Percentiles rank a stretch among this genome's conserved stretches.
phyloP scores from a whole-genome alignment of 192 early-diverging fungal species.

The Umbelopsis isabellina region DNA sequence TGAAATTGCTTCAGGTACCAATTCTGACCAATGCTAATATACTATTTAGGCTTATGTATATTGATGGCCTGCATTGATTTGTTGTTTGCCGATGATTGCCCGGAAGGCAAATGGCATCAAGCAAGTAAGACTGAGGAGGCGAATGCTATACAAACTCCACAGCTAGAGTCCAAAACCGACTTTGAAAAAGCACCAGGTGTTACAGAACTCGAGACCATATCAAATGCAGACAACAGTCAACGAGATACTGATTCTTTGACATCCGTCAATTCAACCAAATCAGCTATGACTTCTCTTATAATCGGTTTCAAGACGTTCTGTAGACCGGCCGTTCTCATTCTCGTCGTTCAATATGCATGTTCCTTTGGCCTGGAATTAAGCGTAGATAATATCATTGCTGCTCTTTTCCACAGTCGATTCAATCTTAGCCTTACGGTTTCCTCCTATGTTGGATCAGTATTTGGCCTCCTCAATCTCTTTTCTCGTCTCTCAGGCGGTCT shows the following conservation, averaged over 20 bases:
- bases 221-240: neutral
- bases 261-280: neutral
- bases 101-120: slow-evolving; percentile 39
- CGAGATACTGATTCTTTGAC: neutral
- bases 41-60: slow-evolving; percentile 32
- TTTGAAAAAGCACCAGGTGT: neutral
- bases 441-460: slow-evolving; percentile 55
- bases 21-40: neutral
- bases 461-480: slow-evolving; percentile 71
- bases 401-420: slow-evolving; percentile 52
- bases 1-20: neutral
- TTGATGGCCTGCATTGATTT: slow-evolving; percentile 34
- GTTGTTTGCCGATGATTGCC: slow-evolving; percentile 49
- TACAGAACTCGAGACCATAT: neutral
- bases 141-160: neutral
- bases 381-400: slow-evolving; percentile 58
- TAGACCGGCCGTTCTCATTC: slow-evolving; percentile 48
- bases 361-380: slow-evolving; percentile 67
- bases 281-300: neutral
- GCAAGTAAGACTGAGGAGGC: neutral
- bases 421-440: slow-evolving; percentile 43
- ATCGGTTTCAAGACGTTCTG: slow-evolving; percentile 30
- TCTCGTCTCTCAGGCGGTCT: slow-evolving; percentile 64
- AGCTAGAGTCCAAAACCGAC: neutral
- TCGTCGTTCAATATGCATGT: slow-evolving; percentile 63